Conservation (phyloP, 2,329 filamentous ascomycete genomes). For the Colletotrichum caudatum region DNA sequence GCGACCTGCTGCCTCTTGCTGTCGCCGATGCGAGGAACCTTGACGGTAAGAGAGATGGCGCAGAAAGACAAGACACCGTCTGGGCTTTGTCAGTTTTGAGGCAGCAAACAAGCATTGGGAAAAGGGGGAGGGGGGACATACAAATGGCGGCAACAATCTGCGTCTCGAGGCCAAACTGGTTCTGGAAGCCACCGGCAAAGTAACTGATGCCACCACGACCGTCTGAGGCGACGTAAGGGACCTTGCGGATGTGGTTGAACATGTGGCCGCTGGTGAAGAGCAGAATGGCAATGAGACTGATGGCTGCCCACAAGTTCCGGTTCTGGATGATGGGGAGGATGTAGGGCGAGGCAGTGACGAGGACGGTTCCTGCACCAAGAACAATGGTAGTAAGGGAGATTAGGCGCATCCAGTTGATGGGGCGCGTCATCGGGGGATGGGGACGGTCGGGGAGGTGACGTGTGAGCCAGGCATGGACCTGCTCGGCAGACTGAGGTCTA, state of each 20-base stretch:
- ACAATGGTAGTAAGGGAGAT: constrained; percentile 75
- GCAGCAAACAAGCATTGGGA: background rate
- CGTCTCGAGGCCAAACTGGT: constrained; percentile 92
- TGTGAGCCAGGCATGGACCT: constrained; percentile 81
- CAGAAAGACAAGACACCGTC: constrained; percentile 85
- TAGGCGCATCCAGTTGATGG: constrained; percentile 87
- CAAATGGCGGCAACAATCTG: constrained; percentile 95
- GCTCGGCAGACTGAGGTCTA: constrained; percentile 81
- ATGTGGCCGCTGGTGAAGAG: constrained; percentile 97
- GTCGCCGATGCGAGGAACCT: constrained; percentile 89
- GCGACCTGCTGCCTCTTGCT: constrained; percentile 82
- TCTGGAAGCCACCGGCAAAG: constrained; percentile 92
- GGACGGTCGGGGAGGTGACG: constrained; percentile 83
- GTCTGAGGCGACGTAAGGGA: constrained; percentile 90
- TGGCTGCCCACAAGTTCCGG: constrained; percentile 92
- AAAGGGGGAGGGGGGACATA: constrained; percentile 64
- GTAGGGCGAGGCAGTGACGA: constrained; percentile 81
- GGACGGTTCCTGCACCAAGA: constrained; percentile 75
- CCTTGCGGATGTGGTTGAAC: constrained; percentile 98
- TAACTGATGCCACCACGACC: constrained; percentile 89
- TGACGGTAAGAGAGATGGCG: constrained; percentile 89
- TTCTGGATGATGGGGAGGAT: constrained; percentile 85
- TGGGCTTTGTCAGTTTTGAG: constrained; percentile 59
- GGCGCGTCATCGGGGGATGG: constrained; percentile 82
- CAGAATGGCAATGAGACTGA: constrained; percentile 89